Base-by-base conservation (phyloP, 2,329 filamentous ascomycete species). In the Lasiodiplodia hormozganensis region DNA sequence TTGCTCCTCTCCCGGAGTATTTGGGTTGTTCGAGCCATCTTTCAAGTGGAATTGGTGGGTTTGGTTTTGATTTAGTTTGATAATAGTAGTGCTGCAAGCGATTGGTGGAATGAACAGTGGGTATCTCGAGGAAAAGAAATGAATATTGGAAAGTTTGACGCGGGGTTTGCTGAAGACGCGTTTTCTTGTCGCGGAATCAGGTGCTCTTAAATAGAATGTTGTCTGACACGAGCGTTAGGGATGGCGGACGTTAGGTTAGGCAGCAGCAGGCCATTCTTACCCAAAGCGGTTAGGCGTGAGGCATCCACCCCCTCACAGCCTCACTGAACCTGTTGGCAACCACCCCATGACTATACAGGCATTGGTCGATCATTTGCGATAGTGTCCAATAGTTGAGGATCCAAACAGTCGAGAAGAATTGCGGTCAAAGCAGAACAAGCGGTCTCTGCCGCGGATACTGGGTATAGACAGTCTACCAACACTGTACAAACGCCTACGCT, bases 381-480 rank as follows among this genome's bases (percentile, higher is more conserved):
- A 34, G 31, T 34, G 7, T 34, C 8, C 31, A 34, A 34, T 34
- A 34, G 31, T 34, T 10, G 31, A 10, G 31, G 8, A 34, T 34
- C 31, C 31, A 31, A 34, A 8, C 8, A 34, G 7, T 34, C 31
- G 2, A n/a, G 40, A 8, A n/a, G 8, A 43, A 14, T 18, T 43
- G 5, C 6, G 40, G 40, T 43, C 14, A 18, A 43, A 18, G 6
- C 18, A 25, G n/a, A 40, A 43, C 34, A 23, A 21, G 36, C 34
- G n/a, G 31, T 38, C 3, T 60, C 43, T 47, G 43, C 43, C 43
- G 43, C 43, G 21, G 43, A 47, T 47, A 47, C 36, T 62, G 60
- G 60, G 60, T 64, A 64, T 64, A 64, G 25, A 62, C 21, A 14
- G 28, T 62, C 28, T 62, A 64, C n/a, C 47, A 18, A 25, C 60